Conservation (phyloP, 1,139 yeast genomes). For the Suhomyces taliae region DNA sequence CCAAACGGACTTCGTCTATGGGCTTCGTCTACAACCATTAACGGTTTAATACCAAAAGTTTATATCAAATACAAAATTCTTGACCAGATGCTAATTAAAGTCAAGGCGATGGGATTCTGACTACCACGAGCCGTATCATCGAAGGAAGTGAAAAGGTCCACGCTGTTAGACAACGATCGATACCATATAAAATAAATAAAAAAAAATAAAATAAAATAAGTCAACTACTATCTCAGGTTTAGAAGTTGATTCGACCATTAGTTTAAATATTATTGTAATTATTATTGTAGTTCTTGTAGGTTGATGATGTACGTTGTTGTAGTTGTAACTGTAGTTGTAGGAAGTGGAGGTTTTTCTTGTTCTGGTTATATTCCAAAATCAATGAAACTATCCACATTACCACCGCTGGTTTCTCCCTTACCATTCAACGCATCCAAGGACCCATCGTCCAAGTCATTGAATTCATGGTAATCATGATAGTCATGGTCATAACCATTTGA, state of each 20-base stretch:
- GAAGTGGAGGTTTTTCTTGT: neutral
- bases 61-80: conserved; percentile 5
- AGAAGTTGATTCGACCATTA: too few relatives aligned
- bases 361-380: conserved; percentile 13
- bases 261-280: too few relatives aligned
- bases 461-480: conserved; percentile 6
- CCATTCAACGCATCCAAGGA: neutral
- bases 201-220: too few relatives aligned
- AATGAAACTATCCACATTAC: conserved; percentile 17
- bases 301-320: too few relatives aligned
- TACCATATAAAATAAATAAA: too few relatives aligned
- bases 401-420: conserved; percentile 4
- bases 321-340: too few relatives aligned
- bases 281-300: too few relatives aligned
- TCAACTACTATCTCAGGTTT: too few relatives aligned
- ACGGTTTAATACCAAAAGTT: neutral
- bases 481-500: conserved; percentile 5
- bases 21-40: neutral
- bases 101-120: too few relatives aligned
- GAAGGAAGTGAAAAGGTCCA: too few relatives aligned
- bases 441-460: conserved; percentile 1
- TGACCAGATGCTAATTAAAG: neutral
- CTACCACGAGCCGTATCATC: too few relatives aligned
- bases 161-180: too few relatives aligned
- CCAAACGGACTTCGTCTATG: neutral